phyloP scores from a whole-genome alignment of 257 asterid genomes.

The Striga asiatica region DNA sequence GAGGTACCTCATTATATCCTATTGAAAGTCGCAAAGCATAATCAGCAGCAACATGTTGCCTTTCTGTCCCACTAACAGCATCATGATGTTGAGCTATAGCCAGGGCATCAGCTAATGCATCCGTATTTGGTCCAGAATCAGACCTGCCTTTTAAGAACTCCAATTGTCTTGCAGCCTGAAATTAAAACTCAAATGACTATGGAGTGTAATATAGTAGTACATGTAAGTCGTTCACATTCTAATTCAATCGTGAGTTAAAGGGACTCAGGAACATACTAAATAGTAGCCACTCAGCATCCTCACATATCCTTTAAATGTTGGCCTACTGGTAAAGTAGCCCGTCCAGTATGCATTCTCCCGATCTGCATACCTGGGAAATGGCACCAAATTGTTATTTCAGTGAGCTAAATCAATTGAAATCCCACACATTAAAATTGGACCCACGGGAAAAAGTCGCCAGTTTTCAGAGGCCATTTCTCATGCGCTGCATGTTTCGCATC shows the following conservation, averaged over 20 bases:
- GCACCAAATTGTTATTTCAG: slow-evolving; percentile 4
- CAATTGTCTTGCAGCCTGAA: slow-evolving; percentile 71
- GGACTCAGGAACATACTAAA: slow-evolving; percentile 33
- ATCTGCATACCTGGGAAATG: slow-evolving; percentile 52
- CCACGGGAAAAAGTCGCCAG: slow-evolving; percentile 83
- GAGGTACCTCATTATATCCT: slow-evolving; percentile 52
- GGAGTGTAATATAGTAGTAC: slow-evolving; percentile 1
- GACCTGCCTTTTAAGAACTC: slow-evolving; percentile 55
- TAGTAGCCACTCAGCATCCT: slow-evolving; percentile 61
- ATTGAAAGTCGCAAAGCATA: slow-evolving; percentile 63
- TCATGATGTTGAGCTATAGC: slow-evolving; percentile 83
- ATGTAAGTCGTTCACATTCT: neutral
- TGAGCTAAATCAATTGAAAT: neutral
- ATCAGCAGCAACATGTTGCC: slow-evolving; percentile 77
- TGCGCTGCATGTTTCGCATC: slow-evolving; percentile 62
- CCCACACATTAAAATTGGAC: slow-evolving; percentile 22
- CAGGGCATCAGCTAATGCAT: slow-evolving; percentile 64
- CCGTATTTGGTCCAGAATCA: slow-evolving; percentile 44
- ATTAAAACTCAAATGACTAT: slow-evolving; percentile 5
- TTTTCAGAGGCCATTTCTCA: slow-evolving; percentile 62
- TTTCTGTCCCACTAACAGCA: slow-evolving; percentile 68
- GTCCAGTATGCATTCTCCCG: slow-evolving; percentile 80
- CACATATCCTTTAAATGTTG: slow-evolving; percentile 61
- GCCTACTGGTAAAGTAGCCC: slow-evolving; percentile 79
- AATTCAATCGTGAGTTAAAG: slow-evolving; percentile 14